Percentiles rank a stretch among this genome's conserved stretches.
Conservation (phyloP, 495 filamentous ascomycete genomes). For the Trichoderma erinaceum region DNA sequence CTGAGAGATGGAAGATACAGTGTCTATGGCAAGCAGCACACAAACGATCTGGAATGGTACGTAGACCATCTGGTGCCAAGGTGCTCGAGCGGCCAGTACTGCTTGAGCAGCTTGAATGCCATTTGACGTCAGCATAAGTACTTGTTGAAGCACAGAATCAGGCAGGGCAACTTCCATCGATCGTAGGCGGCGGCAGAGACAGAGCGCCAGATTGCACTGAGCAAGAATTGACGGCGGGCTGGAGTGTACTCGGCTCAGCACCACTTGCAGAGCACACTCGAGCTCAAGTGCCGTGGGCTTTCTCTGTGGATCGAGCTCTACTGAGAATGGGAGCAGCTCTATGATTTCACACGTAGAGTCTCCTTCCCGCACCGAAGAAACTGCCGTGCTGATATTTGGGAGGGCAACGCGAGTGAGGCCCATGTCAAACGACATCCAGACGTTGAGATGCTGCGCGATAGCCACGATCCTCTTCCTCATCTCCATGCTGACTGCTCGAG, state of each 20-base stretch:
- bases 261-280: conserved; percentile 18
- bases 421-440: conserved; percentile 45
- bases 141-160: conserved; percentile 23
- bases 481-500: conserved; percentile 26
- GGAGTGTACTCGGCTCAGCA: conserved; percentile 24
- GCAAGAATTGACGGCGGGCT: conserved; percentile 36
- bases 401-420: conserved; percentile 38
- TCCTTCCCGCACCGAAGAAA: neutral
- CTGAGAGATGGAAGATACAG: conserved; percentile 35
- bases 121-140: conserved; percentile 1
- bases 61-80: conserved; percentile 49
- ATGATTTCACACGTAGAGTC: conserved; percentile 29
- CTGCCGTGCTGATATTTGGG: conserved; percentile 7
- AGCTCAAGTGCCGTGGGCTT: conserved; percentile 29
- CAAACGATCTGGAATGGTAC: conserved; percentile 49
- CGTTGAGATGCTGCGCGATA: conserved; percentile 40
- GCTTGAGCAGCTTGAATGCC: conserved; percentile 18
- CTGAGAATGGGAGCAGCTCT: conserved; percentile 31
- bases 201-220: conserved; percentile 45
- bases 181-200: conserved; percentile 41
- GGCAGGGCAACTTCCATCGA: conserved; percentile 16
- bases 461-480: conserved; percentile 34
- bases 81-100: conserved; percentile 28
- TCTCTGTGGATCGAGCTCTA: conserved; percentile 32
- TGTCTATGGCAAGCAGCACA: conserved; percentile 46